phyloP scores from a whole-genome alignment of 371 early-diverging fungal species.

The Circinella minor region DNA sequence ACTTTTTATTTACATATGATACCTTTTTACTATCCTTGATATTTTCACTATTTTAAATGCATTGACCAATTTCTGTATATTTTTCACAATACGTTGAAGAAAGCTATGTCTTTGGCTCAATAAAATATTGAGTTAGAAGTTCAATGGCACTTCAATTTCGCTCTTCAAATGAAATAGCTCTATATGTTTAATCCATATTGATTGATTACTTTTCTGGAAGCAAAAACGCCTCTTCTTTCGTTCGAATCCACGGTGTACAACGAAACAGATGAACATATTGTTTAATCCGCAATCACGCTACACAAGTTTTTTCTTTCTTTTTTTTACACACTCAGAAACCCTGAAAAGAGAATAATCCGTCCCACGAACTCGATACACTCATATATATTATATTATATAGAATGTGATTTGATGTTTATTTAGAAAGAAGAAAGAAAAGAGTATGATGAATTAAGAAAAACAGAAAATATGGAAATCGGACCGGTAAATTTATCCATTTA shows the following conservation, averaged over 20 bases:
- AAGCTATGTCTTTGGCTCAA: too few relatives aligned
- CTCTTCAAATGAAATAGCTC: too few relatives aligned
- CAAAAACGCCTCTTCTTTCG: neutral
- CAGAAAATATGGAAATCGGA: slow-evolving; percentile 7
- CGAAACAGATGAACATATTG: neutral
- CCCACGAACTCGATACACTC: too few relatives aligned
- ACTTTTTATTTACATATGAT: too few relatives aligned
- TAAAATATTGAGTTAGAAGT: too few relatives aligned
- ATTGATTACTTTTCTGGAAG: neutral
- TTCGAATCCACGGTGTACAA: slow-evolving; percentile 1
- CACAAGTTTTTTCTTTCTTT: neutral
- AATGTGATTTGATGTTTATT: neutral
- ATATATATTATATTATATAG: too few relatives aligned
- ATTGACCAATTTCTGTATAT: too few relatives aligned
- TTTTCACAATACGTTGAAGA: too few relatives aligned
- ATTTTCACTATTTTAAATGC: too few relatives aligned
- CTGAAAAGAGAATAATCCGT: neutral
- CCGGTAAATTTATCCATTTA: neutral
- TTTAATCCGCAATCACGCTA: slow-evolving; percentile 7
- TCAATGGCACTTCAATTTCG: too few relatives aligned
- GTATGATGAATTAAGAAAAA: slow-evolving; percentile 8
- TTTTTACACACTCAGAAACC: neutral
- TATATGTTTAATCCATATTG: too few relatives aligned
- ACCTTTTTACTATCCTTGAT: too few relatives aligned
- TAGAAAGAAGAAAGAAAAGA: neutral